Evolutionary conservation across 768 basidiomycete genomes (phyloP), one percentile per base, ranked within the genome.

Genomic region (Rickenella mellea): DNA sequence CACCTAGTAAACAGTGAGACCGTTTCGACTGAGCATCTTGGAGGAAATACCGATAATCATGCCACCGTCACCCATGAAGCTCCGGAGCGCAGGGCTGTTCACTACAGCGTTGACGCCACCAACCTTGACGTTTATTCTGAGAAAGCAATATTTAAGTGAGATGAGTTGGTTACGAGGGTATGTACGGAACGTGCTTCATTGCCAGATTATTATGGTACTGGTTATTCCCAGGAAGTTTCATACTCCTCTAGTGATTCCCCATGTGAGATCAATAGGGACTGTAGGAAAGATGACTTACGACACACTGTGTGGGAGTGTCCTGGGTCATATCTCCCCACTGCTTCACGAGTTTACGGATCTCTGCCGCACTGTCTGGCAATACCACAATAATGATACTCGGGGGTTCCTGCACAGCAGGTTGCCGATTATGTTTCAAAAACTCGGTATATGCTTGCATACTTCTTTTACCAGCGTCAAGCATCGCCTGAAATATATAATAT

Each of bases 181-280:
- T 22, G 15, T 14, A 15, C 8, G 22, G 9, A 14, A 45, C 63
- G 35, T 35, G 72, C 73, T 78, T 79, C 5, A 80, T 53, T 0
- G 69, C 69, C 4, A 77, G 61, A 40, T 78, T 82, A 38, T 74
- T 76, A 50, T 59, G 68, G 41, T 80, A 79, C 33, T 77, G 74
- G 25, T 70, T 64, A 15, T 67, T 66, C 1, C 36, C 44, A 5
- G 42, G 31, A 4, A 67, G 44, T 29, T 70, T 73, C 1, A 52
- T 53, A 29, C 15, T 8, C 19, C 11, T 12, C 7, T 19, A 22
- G 19, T 36, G 15, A 19, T 17, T 10, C 7, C 9, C 19, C 10
- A 30, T 10, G 15, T 19, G 33, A 11, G 7, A 36, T 36, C 33
- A 36, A 9, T 36, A 32, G 32, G 22, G 6, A 21, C 15, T 20